These are phyloP conservation scores for Limnanthes douglasii DNA, from an alignment of 345 rosid genomes.

Conservation along the genomic window DNA sequence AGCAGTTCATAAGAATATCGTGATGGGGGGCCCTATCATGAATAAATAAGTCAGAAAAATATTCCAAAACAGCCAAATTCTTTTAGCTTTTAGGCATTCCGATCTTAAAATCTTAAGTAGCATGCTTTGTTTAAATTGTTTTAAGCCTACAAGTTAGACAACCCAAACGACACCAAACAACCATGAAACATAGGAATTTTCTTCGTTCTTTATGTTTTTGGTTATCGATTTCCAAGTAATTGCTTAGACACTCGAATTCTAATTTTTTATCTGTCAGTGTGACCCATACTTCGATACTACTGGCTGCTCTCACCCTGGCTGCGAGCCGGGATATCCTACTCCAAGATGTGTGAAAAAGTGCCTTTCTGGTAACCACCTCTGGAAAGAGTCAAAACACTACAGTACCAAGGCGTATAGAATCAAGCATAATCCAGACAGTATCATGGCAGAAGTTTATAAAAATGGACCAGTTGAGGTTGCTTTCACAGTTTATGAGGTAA, in stretches of 20 bases:
- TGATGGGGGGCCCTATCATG: too few species aligned
- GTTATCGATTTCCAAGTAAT: too few species aligned
- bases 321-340: constrained; percentile 83
- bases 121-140: too few species aligned
- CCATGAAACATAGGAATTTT: too few species aligned
- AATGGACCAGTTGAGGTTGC: constrained; percentile 92
- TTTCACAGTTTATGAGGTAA: constrained; percentile 86
- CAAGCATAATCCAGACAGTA: constrained; percentile 35
- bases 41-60: too few species aligned
- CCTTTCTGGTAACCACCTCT: constrained; percentile 47
- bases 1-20: too few species aligned
- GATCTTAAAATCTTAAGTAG: too few species aligned
- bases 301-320: constrained; percentile 96
- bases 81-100: too few species aligned
- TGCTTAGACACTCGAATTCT: too few species aligned
- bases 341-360: constrained; percentile 80
- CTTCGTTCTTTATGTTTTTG: constrained; percentile 2
- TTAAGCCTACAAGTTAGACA: too few species aligned
- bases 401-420: constrained; percentile 64
- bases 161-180: too few species aligned
- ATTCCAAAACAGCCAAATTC: too few species aligned
- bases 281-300: constrained; percentile 78
- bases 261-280: constrained; percentile 35
- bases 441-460: constrained; percentile 76
- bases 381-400: constrained; percentile 71